A percentile compares a stretch with the other conserved stretches of the same genome.
These are phyloP conservation scores for Eimeria sp. DNA, from an alignment of 169 alveolate genomes.

Conservation along the genomic window DNA sequence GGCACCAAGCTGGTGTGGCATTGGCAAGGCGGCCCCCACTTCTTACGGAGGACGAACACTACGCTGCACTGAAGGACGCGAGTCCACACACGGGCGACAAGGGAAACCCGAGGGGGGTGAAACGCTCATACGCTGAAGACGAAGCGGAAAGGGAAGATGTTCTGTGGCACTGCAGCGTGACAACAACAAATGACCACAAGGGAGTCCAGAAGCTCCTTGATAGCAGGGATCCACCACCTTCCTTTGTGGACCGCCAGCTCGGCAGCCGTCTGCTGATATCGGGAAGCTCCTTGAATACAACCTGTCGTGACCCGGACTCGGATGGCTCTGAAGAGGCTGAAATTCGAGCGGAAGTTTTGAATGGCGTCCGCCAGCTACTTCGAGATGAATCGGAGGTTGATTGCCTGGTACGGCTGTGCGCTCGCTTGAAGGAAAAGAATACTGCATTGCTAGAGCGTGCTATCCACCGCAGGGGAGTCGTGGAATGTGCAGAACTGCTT, in stretches of 20 bases:
- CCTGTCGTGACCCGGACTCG: background rate
- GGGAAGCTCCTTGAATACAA: background rate
- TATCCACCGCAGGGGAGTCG: conserved; percentile 72
- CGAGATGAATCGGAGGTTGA: conserved; percentile 63
- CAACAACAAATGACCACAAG: background rate
- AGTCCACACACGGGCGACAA: background rate
- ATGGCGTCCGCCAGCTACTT: conserved; percentile 58
- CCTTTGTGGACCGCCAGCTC: conserved; percentile 2
- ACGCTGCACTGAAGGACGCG: background rate
- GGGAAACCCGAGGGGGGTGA: conserved; percentile 14
- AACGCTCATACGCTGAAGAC: conserved; percentile 13
- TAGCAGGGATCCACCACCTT: background rate
- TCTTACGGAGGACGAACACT: background rate
- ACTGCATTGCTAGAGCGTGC: conserved; percentile 65
- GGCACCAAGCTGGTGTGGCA: background rate
- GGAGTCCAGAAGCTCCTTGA: background rate
- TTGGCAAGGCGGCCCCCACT: conserved; percentile 24
- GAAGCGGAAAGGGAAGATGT: background rate
- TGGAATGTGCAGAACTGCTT: conserved; percentile 63
- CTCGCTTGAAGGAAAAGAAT: conserved; percentile 44
- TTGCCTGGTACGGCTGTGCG: conserved; percentile 47
- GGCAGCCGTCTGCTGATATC: background rate
- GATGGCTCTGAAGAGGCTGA: conserved; percentile 54
- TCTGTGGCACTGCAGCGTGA: background rate
- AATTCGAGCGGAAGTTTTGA: conserved; percentile 30